phyloP scores from a whole-genome alignment of 768 basidiomycete genomes.

The Leucocoprinus leucothites region DNA sequence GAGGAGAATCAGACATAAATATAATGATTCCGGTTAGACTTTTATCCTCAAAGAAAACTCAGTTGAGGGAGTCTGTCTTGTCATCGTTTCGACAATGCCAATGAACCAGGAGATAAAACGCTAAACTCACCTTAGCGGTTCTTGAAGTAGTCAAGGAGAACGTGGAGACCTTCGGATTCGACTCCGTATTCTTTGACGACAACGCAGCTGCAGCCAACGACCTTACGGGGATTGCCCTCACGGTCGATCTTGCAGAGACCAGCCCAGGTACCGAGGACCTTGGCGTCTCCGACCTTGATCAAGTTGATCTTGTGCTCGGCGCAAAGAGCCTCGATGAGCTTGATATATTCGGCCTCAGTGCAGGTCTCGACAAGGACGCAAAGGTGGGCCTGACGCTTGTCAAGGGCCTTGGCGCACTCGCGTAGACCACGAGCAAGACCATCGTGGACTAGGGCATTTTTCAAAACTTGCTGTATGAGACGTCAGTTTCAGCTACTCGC shows the following conservation, averaged over 20 bases:
- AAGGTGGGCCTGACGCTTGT: constrained; percentile 97
- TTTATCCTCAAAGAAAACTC: constrained; percentile 72
- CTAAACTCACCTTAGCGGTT: constrained; percentile 62
- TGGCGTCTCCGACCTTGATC: constrained; percentile 98
- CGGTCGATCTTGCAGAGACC: constrained; percentile 99
- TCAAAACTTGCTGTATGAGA: constrained; percentile 85
- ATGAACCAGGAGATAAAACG: constrained; percentile 17
- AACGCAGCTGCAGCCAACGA: constrained; percentile 90
- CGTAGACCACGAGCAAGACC: constrained; percentile 97
- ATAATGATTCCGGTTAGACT: constrained; percentile 91
- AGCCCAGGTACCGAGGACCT: constrained; percentile 97
- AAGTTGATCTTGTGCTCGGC: constrained; percentile 99
- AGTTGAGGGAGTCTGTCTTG: constrained; percentile 91
- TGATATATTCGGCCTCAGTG: constrained; percentile 99
- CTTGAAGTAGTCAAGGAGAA: constrained; percentile 95
- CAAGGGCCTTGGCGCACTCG: constrained; percentile 96
- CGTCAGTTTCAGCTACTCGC: constrained; percentile 1
- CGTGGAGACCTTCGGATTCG: constrained; percentile 93
- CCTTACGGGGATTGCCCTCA: constrained; percentile 96
- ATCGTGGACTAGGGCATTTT: constrained; percentile 97
- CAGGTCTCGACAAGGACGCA: constrained; percentile 99
- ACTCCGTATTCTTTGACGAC: constrained; percentile 98
- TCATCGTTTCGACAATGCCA: constrained; percentile 51
- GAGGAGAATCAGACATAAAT: constrained; percentile 55
- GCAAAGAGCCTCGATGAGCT: constrained; percentile 99